Percentiles rank a stretch among this genome's conserved stretches.
Evolutionary conservation across 176 grass and related monocot genomes (phyloP).

Genomic region (Bothriochloa decipiens): DNA sequence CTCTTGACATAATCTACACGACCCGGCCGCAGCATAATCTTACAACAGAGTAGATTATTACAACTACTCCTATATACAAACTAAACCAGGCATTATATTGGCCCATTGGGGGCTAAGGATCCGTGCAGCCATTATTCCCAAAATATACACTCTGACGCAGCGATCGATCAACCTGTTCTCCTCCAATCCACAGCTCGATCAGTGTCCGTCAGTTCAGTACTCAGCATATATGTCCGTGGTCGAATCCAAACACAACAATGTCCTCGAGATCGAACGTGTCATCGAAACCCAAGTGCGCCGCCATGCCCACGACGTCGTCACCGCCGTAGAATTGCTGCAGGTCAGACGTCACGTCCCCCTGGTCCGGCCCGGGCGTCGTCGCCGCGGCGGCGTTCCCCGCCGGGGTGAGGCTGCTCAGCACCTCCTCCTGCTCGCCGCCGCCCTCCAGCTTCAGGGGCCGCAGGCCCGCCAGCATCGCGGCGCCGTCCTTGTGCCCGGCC

Average conservation of each 20-base stretch:
- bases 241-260: neutral
- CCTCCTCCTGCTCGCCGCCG: slow-evolving; percentile 48
- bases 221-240: neutral
- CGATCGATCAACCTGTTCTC: too few relatives aligned
- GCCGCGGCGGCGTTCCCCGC: slow-evolving; percentile 25
- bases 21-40: neutral
- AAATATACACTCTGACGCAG: neutral
- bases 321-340: neutral
- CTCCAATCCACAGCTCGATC: neutral
- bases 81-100: neutral
- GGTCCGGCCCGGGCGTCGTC: slow-evolving; percentile 27
- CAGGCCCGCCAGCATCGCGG: neutral
- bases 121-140: slow-evolving; percentile 9
- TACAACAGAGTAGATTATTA: neutral
- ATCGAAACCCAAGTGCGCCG: neutral
- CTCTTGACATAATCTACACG: neutral
- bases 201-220: neutral
- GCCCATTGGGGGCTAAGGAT: neutral
- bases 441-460: slow-evolving; percentile 40
- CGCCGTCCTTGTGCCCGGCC: neutral
- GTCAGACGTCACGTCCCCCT: slow-evolving; percentile 71
- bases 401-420: slow-evolving; percentile 65
- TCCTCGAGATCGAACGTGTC: slow-evolving; percentile 24
- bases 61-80: slow-evolving; percentile 20
- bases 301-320: neutral